These are phyloP conservation scores for Pseudocercospora cruenta DNA, from an alignment of 2,329 filamentous ascomycete genomes.

Conservation along the genomic window DNA sequence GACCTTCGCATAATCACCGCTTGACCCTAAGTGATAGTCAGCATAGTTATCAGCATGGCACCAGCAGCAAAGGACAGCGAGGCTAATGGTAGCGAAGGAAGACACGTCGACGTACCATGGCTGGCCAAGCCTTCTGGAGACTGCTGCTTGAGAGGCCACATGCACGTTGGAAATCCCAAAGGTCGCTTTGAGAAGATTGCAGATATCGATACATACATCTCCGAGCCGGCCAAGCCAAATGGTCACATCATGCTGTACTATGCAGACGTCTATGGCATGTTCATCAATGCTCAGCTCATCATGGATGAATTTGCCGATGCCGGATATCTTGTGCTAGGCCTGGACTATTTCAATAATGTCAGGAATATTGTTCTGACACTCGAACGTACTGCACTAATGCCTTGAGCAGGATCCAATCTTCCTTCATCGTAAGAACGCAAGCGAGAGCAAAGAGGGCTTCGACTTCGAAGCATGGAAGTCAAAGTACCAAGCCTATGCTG, in stretches of 20 bases:
- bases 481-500: slow-evolving; percentile 51
- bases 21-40: neutral
- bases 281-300: slow-evolving; percentile 29
- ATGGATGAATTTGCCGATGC: slow-evolving; percentile 30
- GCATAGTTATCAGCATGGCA: neutral
- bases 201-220: slow-evolving; percentile 31
- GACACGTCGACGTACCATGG: slow-evolving; percentile 24
- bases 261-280: slow-evolving; percentile 31
- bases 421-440: slow-evolving; percentile 33
- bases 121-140: slow-evolving; percentile 25
- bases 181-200: slow-evolving; percentile 25
- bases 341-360: slow-evolving; percentile 32
- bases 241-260: slow-evolving; percentile 30
- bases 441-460: slow-evolving; percentile 44
- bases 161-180: slow-evolving; percentile 26
- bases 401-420: slow-evolving; percentile 25
- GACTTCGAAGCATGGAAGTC: slow-evolving; percentile 54
- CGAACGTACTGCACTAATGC: neutral
- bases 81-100: slow-evolving; percentile 1
- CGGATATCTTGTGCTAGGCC: slow-evolving; percentile 23
- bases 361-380: neutral
- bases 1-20: neutral
- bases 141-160: slow-evolving; percentile 30
- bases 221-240: slow-evolving; percentile 17
- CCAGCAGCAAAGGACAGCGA: slow-evolving; percentile 10